phyloP scores from a whole-genome alignment of 2,329 filamentous ascomycete genomes.

The Fusarium scirpi region DNA sequence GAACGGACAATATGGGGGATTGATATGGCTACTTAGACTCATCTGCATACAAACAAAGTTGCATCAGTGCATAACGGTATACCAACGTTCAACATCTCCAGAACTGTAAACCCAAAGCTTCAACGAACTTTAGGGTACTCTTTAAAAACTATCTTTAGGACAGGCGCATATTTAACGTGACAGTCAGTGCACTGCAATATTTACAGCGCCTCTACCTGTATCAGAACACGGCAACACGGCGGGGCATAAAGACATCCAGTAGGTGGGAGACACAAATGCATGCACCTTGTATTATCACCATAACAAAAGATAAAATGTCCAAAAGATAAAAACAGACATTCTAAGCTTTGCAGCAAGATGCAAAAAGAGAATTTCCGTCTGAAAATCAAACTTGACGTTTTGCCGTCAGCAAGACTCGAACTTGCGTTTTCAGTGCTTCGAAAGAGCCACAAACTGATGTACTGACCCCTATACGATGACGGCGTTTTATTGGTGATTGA shows the following conservation, averaged over 20 bases:
- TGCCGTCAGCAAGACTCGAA: conserved; percentile 44
- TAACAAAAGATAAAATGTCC: background rate
- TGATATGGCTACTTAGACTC: background rate
- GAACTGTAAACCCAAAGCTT: background rate
- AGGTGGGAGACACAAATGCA: background rate
- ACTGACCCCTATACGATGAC: conserved; percentile 46
- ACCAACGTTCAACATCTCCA: background rate
- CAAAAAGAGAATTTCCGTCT: background rate
- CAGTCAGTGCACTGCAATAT: background rate
- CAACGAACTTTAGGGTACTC: background rate
- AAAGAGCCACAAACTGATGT: conserved; percentile 41
- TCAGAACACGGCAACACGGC: background rate
- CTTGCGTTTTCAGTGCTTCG: conserved; percentile 42
- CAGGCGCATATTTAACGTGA: background rate
- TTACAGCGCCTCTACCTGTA: background rate
- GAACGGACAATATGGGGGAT: background rate
- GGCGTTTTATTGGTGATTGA: conserved; percentile 29
- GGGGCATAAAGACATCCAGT: background rate
- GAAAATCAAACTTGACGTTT: background rate
- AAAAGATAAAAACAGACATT: background rate
- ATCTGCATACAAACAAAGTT: background rate
- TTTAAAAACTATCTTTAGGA: background rate
- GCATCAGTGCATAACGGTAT: background rate
- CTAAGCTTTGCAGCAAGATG: background rate
- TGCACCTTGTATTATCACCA: too few species aligned